These are phyloP conservation scores for Trichoderma sp. DNA, from an alignment of 2,329 filamentous ascomycete species.

Conservation along the genomic window DNA sequence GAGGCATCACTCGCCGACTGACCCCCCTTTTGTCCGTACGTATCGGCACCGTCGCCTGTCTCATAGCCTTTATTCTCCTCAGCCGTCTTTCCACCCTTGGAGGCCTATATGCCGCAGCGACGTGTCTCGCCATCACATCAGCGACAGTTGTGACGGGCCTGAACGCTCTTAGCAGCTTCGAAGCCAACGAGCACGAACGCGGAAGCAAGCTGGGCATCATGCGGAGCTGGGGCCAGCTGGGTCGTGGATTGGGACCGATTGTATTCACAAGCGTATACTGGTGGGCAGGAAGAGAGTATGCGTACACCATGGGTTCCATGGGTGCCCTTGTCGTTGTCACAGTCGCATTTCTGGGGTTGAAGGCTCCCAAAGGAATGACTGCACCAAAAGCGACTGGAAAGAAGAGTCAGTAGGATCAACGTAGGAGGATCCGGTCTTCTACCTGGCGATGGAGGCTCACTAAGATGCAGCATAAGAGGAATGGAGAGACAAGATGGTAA, in stretches of 20 bases:
- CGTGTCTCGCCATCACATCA: slow-evolving; percentile 81
- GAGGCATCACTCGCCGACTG: slow-evolving; percentile 81
- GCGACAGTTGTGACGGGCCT: slow-evolving; percentile 93
- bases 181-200: slow-evolving; percentile 74
- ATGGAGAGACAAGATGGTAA: neutral
- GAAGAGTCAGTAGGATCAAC: slow-evolving; percentile 24
- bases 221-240: slow-evolving; percentile 79
- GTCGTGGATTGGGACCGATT: slow-evolving; percentile 80
- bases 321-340: slow-evolving; percentile 74
- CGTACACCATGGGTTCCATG: slow-evolving; percentile 75
- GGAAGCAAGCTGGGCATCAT: slow-evolving; percentile 84
- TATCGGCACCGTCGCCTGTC: slow-evolving; percentile 73
- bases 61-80: slow-evolving; percentile 77
- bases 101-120: slow-evolving; percentile 77
- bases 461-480: neutral
- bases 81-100: slow-evolving; percentile 64
- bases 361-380: slow-evolving; percentile 50
- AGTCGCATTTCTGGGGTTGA: slow-evolving; percentile 69
- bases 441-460: neutral
- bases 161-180: slow-evolving; percentile 88
- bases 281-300: slow-evolving; percentile 90
- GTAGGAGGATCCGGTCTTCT: neutral
- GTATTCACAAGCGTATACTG: slow-evolving; percentile 95
- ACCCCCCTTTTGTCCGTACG: slow-evolving; percentile 78
- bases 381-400: slow-evolving; percentile 22